phyloP scores from a whole-genome alignment of 177 flowering plant species.

The Tripterygium wilfordii region DNA sequence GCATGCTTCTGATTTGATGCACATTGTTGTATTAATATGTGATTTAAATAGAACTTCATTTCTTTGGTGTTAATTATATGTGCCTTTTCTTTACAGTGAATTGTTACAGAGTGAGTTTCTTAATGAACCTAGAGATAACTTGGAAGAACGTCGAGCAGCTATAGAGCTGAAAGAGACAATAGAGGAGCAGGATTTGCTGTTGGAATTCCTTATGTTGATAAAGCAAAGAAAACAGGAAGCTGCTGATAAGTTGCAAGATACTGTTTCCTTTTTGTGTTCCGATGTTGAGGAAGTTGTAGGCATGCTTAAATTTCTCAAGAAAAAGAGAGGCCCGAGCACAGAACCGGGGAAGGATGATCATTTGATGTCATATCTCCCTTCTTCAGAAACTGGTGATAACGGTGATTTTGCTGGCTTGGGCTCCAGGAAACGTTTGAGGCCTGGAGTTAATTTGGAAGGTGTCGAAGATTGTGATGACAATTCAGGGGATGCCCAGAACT shows the following conservation, averaged over 20 bases:
- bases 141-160: conserved; percentile 77
- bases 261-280: conserved; percentile 51
- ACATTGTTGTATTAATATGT: not conserved
- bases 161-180: conserved; percentile 64
- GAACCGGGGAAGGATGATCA: conserved; percentile 26
- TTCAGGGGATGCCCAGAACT: conserved; percentile 24
- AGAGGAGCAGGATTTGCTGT: conserved; percentile 80
- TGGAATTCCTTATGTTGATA: conserved; percentile 65
- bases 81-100: conserved; percentile 43
- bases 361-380: conserved; percentile 23
- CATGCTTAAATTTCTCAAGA: conserved; percentile 37
- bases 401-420: conserved; percentile 38
- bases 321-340: conserved; percentile 25
- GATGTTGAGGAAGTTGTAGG: conserved; percentile 74
- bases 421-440: conserved; percentile 57
- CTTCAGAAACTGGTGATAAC: conserved; percentile 20
- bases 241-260: conserved; percentile 55
- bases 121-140: conserved; percentile 55
- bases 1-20: too few relatives aligned
- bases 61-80: not conserved
- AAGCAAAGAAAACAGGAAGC: conserved; percentile 72
- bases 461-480: conserved; percentile 33
- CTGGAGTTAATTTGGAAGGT: conserved; percentile 19
- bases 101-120: conserved; percentile 82
- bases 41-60: not conserved